Base-by-base conservation (phyloP, 345 rosid species). In the Xanthoceras sorbifolium region DNA sequence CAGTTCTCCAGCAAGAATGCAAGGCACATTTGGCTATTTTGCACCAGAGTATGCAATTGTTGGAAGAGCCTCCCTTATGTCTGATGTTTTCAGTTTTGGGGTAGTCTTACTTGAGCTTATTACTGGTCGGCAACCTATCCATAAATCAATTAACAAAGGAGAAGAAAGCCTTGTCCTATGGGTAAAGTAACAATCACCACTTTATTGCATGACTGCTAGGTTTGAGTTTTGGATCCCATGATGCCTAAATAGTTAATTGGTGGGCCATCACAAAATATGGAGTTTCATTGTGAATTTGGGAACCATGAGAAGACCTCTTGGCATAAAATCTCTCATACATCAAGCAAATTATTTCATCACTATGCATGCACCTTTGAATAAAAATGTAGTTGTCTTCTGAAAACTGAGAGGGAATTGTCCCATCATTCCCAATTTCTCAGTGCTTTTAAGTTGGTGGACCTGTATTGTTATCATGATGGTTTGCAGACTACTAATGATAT, bases 71-170 rank as follows among this genome's bases (percentile, higher is more conserved):
- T 96, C 98, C 23, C 88, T 83, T 4, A 96, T 93, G 92, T 92
- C 99, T 18, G 99, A 96, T 78, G 99, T 96, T 77, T 96, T 96
- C 80, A 96, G 99, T 83, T 93, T 93, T 1, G 99, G 99, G 59
- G 99, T 96, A 40, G 99, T 96, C 77, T 89, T 96, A 66, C 93
- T 96, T 59, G 98, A 96, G 89, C 92, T 96, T 73, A 89, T 96
- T 76, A 93, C 97, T 1, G 99, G 99, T 57, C 89, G 90, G 61
- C 90, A 89, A 73, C 97, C 99, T 9, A 92, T 93, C 82, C 97
- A 87, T 11, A 86, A 85, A 81, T 82, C 88, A 0, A 85, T 84
- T 55, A 85, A 83, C 82, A 92, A 88, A 86, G 92, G 92, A 79
- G 93, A 91, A 85, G 97, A 93, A 86, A 96, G 99, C 85, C 95